Evolutionary conservation across 805 yeast species (phyloP).

Genomic region (Metschnikowia cerradonensis): DNA sequence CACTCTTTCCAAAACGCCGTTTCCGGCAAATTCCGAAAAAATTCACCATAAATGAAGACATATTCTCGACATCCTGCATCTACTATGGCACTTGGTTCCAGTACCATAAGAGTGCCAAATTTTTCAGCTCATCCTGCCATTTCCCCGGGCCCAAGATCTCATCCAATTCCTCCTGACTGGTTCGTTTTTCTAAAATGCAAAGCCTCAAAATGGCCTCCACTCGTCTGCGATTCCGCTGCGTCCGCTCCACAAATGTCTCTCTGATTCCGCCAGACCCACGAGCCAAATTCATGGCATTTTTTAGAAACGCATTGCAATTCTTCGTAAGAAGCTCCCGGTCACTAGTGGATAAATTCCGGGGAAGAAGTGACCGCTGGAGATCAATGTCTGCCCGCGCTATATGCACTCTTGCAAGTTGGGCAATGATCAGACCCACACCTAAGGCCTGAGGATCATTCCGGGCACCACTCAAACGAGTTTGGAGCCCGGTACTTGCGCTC

Average conservation of each 20-base stretch:
- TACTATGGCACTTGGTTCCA: constrained; percentile 9
- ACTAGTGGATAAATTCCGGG: constrained; percentile 26
- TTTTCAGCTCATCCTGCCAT: constrained; percentile 30
- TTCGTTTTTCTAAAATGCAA: constrained; percentile 39
- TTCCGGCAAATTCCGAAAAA: no score
- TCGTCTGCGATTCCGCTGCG: constrained; percentile 37
- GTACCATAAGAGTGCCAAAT: constrained; percentile 24
- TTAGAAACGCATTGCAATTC: constrained; percentile 42
- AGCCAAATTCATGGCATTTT: constrained; percentile 44
- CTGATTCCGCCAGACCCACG: constrained; percentile 49
- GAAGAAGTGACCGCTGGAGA: constrained; percentile 40
- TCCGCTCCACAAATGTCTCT: constrained; percentile 43
- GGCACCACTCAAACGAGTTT: constrained; percentile 3
- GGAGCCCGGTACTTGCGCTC: constrained; percentile 34
- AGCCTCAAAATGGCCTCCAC: constrained; percentile 45
- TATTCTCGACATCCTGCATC: no score
- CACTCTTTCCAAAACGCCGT: no score
- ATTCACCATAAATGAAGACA: no score
- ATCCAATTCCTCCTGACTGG: constrained; percentile 5
- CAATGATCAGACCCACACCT: constrained; percentile 29
- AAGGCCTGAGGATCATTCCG: constrained; percentile 9
- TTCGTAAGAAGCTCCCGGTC: constrained; percentile 28
- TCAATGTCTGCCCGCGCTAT: constrained; percentile 54
- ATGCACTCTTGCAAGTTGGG: constrained; percentile 39
- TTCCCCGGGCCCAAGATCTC: constrained; percentile 24